These are phyloP conservation scores for Amanita rimosa DNA, from an alignment of 768 basidiomycete genomes.

Conservation along the genomic window DNA sequence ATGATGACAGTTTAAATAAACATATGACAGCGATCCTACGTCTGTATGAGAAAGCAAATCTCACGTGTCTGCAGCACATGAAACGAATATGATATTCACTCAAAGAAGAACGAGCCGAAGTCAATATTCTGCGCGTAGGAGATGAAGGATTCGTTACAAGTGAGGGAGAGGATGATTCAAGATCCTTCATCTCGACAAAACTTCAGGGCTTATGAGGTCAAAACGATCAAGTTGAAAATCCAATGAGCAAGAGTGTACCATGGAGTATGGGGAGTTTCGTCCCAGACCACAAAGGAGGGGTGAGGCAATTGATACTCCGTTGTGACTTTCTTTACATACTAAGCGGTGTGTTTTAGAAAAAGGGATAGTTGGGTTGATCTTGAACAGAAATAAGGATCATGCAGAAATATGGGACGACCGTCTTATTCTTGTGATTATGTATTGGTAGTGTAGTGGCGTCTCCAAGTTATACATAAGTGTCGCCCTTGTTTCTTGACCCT, in stretches of 20 bases:
- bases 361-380: constrained; percentile 6
- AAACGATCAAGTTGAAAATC: constrained; percentile 66
- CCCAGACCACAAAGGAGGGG: constrained; percentile 2
- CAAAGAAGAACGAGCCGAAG: constrained; percentile 56
- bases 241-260: constrained; percentile 7
- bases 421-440: no score
- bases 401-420: no score
- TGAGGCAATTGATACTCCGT: not conserved
- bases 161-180: not conserved
- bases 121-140: constrained; percentile 23
- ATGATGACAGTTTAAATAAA: not conserved
- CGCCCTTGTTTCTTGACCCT: no score
- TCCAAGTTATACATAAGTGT: no score
- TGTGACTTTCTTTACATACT: not conserved
- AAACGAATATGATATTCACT: constrained; percentile 81
- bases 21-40: constrained; percentile 62
- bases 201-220: constrained; percentile 85
- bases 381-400: constrained; percentile 3
- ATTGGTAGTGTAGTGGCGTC: no score
- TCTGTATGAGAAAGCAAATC: constrained; percentile 66
- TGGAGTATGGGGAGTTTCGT: constrained; percentile 3
- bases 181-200: constrained; percentile 35
- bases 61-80: constrained; percentile 53
- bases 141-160: constrained; percentile 16
- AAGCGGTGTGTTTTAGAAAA: not conserved